Conservation (phyloP, 2,329 filamentous ascomycete genomes). For the Aciculosporium take region DNA sequence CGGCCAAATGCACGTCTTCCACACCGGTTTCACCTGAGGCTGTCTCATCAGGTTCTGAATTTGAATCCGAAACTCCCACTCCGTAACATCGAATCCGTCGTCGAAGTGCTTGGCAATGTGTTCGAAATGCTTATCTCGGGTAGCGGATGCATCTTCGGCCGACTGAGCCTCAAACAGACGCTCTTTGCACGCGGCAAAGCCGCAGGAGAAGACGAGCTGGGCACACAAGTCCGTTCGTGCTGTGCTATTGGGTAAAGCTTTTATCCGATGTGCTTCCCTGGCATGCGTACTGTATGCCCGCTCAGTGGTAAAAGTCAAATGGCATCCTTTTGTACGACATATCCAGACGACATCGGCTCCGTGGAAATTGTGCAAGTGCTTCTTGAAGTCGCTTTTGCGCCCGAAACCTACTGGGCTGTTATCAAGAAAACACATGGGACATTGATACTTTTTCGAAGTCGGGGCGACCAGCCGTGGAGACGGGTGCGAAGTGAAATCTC, state of each 20-base stretch:
- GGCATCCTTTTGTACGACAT: constrained; percentile 27
- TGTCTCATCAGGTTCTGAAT: constrained; percentile 31
- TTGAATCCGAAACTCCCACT: constrained; percentile 30
- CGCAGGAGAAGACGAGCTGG: constrained; percentile 30
- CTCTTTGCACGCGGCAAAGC: constrained; percentile 28
- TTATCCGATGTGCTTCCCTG: constrained; percentile 28
- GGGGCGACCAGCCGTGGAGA: constrained; percentile 23
- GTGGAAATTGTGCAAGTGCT: constrained; percentile 34
- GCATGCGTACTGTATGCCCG: constrained; percentile 30
- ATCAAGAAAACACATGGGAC: constrained; percentile 31
- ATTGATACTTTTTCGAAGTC: constrained; percentile 29
- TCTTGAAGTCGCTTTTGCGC: constrained; percentile 34
- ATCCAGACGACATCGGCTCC: constrained; percentile 28
- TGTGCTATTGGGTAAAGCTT: constrained; percentile 25
- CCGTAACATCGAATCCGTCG: constrained; percentile 25
- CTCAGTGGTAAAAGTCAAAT: constrained; percentile 30
- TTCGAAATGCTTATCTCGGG: constrained; percentile 31
- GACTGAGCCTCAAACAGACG: constrained; percentile 26
- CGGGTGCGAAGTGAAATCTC: constrained; percentile 21
- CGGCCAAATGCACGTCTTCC: constrained; percentile 32
- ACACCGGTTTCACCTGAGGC: constrained; percentile 26
- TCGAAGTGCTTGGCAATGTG: constrained; percentile 33
- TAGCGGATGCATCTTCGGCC: constrained; percentile 21
- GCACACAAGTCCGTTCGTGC: constrained; percentile 27
- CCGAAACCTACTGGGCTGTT: constrained; percentile 31